A percentile compares a stretch with the other conserved stretches of the same genome.
These are phyloP conservation scores for Oryza officinalis DNA, from an alignment of 176 grass and related monocot genomes.

Conservation along the genomic window DNA sequence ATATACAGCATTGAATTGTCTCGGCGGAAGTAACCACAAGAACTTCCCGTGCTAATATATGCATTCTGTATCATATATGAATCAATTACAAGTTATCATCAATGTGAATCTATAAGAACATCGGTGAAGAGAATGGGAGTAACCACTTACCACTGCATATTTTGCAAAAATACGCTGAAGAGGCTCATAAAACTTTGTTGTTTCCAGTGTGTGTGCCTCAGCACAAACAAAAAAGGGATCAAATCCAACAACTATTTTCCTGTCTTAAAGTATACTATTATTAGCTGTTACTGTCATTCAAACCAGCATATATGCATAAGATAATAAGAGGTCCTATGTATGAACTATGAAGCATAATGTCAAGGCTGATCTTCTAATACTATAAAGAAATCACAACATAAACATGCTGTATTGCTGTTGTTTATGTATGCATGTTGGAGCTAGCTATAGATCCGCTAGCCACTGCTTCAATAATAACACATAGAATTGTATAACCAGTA, in stretches of 20 bases:
- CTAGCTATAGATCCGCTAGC: background rate
- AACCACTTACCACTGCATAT: constrained; percentile 65
- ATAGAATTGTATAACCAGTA: background rate
- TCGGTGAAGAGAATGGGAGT: background rate
- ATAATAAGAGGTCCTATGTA: background rate
- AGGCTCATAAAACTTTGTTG: background rate
- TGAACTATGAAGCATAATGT: background rate
- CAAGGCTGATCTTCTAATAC: background rate
- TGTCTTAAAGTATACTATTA: constrained; percentile 30
- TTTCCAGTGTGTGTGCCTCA: background rate
- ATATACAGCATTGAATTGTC: constrained; percentile 36
- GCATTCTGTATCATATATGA: constrained; percentile 19
- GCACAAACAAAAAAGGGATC: constrained; percentile 38
- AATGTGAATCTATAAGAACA: background rate
- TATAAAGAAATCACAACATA: background rate
- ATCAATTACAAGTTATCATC: background rate
- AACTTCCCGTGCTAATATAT: constrained; percentile 35
- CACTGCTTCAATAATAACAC: background rate
- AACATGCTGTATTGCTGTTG: background rate
- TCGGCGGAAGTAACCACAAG: constrained; percentile 34
- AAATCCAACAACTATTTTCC: constrained; percentile 59
- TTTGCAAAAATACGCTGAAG: constrained; percentile 34
- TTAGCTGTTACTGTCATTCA: background rate
- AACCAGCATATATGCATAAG: background rate
- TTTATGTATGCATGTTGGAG: background rate